Percentiles rank a stretch among this genome's conserved stretches.
Conservation (phyloP, 148 eudicot species). For the Cornus controversa region DNA sequence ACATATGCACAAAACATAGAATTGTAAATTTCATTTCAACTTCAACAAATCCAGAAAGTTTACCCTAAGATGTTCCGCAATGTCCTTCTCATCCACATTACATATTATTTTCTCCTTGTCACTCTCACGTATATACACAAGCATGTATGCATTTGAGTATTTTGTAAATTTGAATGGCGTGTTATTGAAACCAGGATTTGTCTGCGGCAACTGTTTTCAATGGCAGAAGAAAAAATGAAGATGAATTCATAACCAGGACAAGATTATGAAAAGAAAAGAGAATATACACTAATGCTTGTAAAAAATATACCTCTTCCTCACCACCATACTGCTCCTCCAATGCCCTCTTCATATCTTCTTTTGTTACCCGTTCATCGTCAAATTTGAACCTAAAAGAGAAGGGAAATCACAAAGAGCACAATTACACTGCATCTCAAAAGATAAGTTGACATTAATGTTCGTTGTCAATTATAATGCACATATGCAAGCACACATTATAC, state of each 20-base stretch:
- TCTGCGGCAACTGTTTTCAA: conserved; percentile 61
- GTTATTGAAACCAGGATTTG: conserved; percentile 81
- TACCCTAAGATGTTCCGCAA: conserved; percentile 93
- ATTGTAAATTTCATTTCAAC: background rate
- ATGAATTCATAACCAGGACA: background rate
- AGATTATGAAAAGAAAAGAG: conserved; percentile 4
- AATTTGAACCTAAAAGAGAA: conserved; percentile 67
- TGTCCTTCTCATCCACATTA: conserved; percentile 81
- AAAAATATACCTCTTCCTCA: conserved; percentile 72
- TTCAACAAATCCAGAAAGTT: conserved; percentile 8
- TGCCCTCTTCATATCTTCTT: conserved; percentile 76
- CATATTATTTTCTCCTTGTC: conserved; percentile 91
- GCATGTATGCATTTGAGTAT: conserved; percentile 94
- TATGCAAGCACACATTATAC: background rate
- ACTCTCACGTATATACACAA: conserved; percentile 86
- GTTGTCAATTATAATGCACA: background rate
- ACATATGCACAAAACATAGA: background rate
- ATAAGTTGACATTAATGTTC: background rate
- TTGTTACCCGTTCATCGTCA: conserved; percentile 94
- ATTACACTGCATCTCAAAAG: background rate
- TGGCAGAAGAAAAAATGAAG: conserved; percentile 14
- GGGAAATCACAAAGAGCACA: background rate
- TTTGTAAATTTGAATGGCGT: conserved; percentile 78
- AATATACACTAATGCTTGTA: background rate
- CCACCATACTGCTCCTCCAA: conserved; percentile 95